Evolutionary conservation across 1,284 basidiomycete species (phyloP), one percentile per base, ranked within the genome.

Genomic region (Athelia psychrophila): DNA sequence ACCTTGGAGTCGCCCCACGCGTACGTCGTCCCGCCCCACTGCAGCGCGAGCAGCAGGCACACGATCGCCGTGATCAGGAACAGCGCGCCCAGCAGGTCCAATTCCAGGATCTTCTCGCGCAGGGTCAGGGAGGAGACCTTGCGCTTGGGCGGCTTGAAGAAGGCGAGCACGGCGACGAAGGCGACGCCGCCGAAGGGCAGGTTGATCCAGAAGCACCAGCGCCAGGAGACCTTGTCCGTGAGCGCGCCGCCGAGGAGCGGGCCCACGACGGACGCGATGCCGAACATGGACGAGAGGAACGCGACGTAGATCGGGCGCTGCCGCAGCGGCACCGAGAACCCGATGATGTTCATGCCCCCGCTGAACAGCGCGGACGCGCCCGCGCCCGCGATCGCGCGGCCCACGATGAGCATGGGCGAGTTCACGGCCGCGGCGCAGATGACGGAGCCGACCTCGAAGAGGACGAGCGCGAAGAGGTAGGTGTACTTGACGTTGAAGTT

Each of bases 1-100:
- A 60, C 53, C 2, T 54, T 47, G 10, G 38, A 23, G 36, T 49
- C 47, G n/a, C n/a, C 49, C 59, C 59, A 60, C 2, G 54, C 1
- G 40, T 56, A 59, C 15, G 46, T 51, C 12, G 50, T 46, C 0
- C 59, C 59, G 18, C 57, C 59, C 58, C 56, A 60, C 48, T 60
- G 57, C 3, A 60, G 56, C n/a, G n/a, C n/a, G n/a, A n/a, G n/a
- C n/a, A n/a, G n/a, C n/a, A n/a, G n/a, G n/a, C n/a, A n/a, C n/a
- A n/a, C n/a, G n/a, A n/a, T n/a, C n/a, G n/a, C n/a, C n/a, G n/a
- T n/a, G n/a, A n/a, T n/a, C n/a, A n/a, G n/a, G n/a, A n/a, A n/a
- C n/a, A n/a, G n/a, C n/a, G n/a, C n/a, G n/a, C n/a, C n/a, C n/a
- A n/a, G n/a, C 13, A 54, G 57, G 52, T 60, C 59, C 16, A 58